phyloP scores from a whole-genome alignment of 306 rosid genomes.

The Clitoria ternatea region DNA sequence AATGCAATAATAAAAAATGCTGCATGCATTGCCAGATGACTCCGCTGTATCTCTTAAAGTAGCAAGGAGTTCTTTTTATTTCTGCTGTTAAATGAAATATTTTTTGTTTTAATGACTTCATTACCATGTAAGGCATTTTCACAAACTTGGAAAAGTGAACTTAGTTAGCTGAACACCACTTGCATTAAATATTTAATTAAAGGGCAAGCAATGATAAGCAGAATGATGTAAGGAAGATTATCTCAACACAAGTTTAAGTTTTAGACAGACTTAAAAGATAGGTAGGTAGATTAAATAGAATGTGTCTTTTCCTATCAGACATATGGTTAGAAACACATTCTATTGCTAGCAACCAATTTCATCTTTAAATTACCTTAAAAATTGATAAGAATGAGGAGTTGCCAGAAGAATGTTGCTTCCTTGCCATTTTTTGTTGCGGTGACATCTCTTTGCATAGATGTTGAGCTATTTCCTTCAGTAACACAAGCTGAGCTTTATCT shows the following conservation, averaged over 20 bases:
- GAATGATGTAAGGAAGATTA: background rate
- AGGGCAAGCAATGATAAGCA: background rate
- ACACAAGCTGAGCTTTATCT: conserved; percentile 85
- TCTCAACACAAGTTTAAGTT: background rate
- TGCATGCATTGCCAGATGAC: background rate
- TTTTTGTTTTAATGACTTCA: background rate
- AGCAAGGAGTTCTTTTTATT: background rate
- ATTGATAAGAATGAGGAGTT: conserved; percentile 47
- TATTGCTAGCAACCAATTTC: background rate
- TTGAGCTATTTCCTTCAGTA: conserved; percentile 96
- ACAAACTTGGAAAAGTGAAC: background rate
- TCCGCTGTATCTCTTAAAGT: background rate
- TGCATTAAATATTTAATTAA: background rate
- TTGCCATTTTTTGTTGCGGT: conserved; percentile 49
- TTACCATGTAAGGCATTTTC: conserved; percentile 8
- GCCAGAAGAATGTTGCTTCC: conserved; percentile 45
- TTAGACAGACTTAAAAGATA: background rate
- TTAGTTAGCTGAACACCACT: background rate
- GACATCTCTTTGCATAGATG: conserved; percentile 79
- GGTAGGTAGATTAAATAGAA: conserved; percentile 6
- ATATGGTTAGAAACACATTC: conserved; percentile 3
- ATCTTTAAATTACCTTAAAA: conserved; percentile 55
- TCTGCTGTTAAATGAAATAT: background rate
- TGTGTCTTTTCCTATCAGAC: background rate
- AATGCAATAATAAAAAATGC: background rate